Evolutionary conservation across 2,329 filamentous ascomycete species (phyloP).

Genomic region (Bimuria novae-zelandiae): DNA sequence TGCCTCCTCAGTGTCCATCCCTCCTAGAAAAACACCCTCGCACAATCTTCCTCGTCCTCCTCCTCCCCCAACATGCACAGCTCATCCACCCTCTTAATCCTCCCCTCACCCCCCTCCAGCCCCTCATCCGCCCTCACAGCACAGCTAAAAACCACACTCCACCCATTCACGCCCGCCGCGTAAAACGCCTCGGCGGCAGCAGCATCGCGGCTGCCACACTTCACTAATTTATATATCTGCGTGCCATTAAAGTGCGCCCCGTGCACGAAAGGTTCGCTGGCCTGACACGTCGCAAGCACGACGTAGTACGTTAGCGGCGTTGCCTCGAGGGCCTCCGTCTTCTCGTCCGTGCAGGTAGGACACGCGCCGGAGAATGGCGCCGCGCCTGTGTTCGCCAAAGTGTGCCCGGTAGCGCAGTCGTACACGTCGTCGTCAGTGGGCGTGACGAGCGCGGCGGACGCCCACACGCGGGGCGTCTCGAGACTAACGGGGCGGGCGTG

Average conservation of each 20-base stretch:
- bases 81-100: constrained; percentile 25
- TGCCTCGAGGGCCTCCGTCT: constrained; percentile 28
- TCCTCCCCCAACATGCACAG: constrained; percentile 32
- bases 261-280: constrained; percentile 17
- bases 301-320: constrained; percentile 32
- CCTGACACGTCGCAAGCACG: constrained; percentile 31
- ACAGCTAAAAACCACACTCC: constrained; percentile 39
- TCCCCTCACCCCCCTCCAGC: constrained; percentile 22
- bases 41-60: constrained; percentile 14
- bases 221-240: constrained; percentile 37
- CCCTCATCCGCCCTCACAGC: constrained; percentile 32
- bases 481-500: constrained; percentile 25
- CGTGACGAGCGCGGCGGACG: constrained; percentile 34
- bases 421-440: constrained; percentile 36
- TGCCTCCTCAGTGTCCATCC: background rate
- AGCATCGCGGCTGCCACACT: constrained; percentile 39
- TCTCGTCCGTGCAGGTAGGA: constrained; percentile 32
- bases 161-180: constrained; percentile 34
- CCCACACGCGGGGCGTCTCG: constrained; percentile 35
- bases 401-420: constrained; percentile 27
- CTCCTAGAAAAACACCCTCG: constrained; percentile 37
- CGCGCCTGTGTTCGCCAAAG: constrained; percentile 8
- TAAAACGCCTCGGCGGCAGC: constrained; percentile 37
- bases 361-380: constrained; percentile 23
- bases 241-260: constrained; percentile 20